Base-by-base conservation (phyloP, 1,139 yeast genomes). In the Yamadazyma songkhlaensis region DNA sequence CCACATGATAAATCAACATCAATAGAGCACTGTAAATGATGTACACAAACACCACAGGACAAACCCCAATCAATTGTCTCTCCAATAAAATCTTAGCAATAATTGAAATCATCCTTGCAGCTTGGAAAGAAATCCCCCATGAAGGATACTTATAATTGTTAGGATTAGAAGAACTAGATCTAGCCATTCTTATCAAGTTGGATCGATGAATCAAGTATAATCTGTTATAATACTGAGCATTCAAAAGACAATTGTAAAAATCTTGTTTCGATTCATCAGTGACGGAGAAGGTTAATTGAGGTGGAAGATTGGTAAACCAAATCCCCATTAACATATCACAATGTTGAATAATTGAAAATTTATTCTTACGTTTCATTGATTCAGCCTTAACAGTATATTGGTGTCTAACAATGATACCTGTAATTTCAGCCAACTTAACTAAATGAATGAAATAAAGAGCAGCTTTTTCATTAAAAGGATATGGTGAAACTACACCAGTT, bases 101-200 rank as follows among this genome's bases (percentile, higher is more conserved):
- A 42, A 80, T 70, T 6, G 85, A 77, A 45, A 85, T 81, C 84
- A 84, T 83, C 53, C 87, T 79, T 1, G 94, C 88, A 0, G 95
- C 88, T 57, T 84, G 90, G 65, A 85, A 85, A 2, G 90, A 84
- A 44, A 86, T 84, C 10, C 92, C 89, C 85, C 92, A 81, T 6
- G 88, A 79, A 1, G 92, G 89, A 55, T 81, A 83, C 40, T 73
- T 77, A 53, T 72, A 78, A 50, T 72, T 74, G 54, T 68, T 63
- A 14, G 75, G 61, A 43, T 68, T 65, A 6, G 71, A 63, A 4
- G 72, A 63, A 22, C 62, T 62, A 12, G 71, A 63, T 35, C 64
- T 58, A 9, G 76, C 73, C 69, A 72, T 67, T 43, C 77, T 67
- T 29, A 79, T 62, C 41, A 85, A 77, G 50, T 84, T 84, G 8